These are phyloP conservation scores for Arxiozyma bovina DNA, from an alignment of 1,139 yeast genomes.

Conservation along the genomic window DNA sequence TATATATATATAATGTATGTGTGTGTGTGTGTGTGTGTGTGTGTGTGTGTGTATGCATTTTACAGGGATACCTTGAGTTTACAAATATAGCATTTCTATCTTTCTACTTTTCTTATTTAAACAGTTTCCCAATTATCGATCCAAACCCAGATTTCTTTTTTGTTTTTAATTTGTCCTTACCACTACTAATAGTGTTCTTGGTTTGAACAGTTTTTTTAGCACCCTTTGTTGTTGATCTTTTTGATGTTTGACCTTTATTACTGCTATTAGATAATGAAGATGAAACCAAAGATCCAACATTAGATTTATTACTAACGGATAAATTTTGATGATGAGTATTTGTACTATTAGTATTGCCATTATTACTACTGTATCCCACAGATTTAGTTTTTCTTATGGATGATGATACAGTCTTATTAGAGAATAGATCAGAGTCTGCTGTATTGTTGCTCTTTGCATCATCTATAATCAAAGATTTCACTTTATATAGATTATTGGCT, in stretches of 20 bases:
- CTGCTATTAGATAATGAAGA: background rate
- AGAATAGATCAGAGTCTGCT: slow-evolving; percentile 2
- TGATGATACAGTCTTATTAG: background rate
- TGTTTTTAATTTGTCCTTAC: slow-evolving; percentile 5
- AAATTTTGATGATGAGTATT: no score
- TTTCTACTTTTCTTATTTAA: slow-evolving; percentile 3
- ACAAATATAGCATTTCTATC: no score
- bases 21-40: no score
- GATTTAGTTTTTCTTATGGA: slow-evolving; percentile 20
- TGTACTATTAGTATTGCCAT: no score
- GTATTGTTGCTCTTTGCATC: slow-evolving; percentile 1
- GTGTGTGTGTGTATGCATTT: no score
- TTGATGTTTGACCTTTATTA: background rate
- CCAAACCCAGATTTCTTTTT: slow-evolving; percentile 15
- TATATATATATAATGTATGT: no score
- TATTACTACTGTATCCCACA: background rate
- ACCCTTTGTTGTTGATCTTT: background rate
- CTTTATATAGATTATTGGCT: slow-evolving; percentile 29
- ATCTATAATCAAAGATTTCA: slow-evolving; percentile 30
- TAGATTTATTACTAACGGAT: background rate
- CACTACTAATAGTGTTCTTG: background rate
- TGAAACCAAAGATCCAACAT: background rate
- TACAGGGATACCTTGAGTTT: no score
- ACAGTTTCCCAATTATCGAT: slow-evolving; percentile 20
- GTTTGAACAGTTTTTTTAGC: background rate